A percentile compares a stretch with the other conserved stretches of the same genome.
Conservation (phyloP, 1,284 basidiomycete genomes). For the Pascua sp. region DNA sequence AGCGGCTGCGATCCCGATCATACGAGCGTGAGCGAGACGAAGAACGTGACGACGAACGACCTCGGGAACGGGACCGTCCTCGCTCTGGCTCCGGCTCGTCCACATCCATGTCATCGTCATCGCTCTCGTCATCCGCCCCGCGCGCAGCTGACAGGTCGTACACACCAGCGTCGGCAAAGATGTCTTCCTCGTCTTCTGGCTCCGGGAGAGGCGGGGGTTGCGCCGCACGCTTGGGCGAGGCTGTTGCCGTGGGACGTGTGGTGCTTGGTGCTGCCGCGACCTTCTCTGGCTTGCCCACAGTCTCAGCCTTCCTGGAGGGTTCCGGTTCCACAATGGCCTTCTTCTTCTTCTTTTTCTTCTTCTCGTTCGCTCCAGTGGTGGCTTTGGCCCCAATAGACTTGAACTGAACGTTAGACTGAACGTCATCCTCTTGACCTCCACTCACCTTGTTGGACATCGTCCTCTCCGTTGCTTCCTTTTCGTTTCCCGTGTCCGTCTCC, state of each 20-base stretch:
- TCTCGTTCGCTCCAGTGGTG: constrained; percentile 20
- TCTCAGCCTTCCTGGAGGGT: constrained; percentile 2
- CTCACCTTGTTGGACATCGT: constrained; percentile 18
- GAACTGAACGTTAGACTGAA: constrained; percentile 32
- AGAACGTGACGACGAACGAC: neutral
- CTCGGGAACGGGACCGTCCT: constrained; percentile 2
- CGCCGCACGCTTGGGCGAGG: constrained; percentile 2
- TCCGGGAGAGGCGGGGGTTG: constrained; percentile 6
- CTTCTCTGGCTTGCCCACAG: neutral
- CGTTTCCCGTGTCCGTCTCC: neutral
- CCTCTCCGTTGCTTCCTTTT: neutral
- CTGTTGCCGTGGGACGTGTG: neutral
- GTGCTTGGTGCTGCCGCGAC: constrained; percentile 9
- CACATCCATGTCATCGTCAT: constrained; percentile 17
- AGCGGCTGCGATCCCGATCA: constrained; percentile 1
- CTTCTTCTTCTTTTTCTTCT: constrained; percentile 27
- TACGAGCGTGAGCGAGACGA: neutral
- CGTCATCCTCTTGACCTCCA: constrained; percentile 6
- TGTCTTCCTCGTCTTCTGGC: constrained; percentile 55
- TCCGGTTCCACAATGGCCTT: neutral
- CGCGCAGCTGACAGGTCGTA: constrained; percentile 62
- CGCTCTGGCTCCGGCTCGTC: constrained; percentile 6
- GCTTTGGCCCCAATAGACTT: constrained; percentile 37
- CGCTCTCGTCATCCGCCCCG: constrained; percentile 31
- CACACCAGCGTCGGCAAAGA: constrained; percentile 80